These are phyloP conservation scores for Pelargonium fulgidum DNA, from an alignment of 441 rosid species.

Conservation along the genomic window DNA sequence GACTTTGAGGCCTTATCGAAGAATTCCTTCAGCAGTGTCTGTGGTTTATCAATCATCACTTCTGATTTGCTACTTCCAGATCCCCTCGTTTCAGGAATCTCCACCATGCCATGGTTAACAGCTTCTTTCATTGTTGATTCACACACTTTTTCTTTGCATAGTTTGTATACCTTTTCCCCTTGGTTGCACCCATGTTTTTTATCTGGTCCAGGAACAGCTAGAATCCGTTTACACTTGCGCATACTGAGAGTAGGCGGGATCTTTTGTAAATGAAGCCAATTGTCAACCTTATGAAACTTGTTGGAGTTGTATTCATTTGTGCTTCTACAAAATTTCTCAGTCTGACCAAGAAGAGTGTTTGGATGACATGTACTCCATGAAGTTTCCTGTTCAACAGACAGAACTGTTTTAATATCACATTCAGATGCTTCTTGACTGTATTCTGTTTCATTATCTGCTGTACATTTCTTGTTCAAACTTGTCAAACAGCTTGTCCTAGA, in stretches of 20 bases:
- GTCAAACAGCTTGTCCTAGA: conserved; percentile 49
- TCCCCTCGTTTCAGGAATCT: conserved; percentile 20
- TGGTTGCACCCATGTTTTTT: conserved; percentile 18
- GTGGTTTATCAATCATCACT: conserved; percentile 25
- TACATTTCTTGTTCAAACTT: conserved; percentile 30
- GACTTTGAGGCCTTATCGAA: conserved; percentile 31
- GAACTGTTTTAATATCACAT: conserved; percentile 38
- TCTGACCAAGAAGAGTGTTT: conserved; percentile 18
- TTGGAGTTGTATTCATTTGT: conserved; percentile 14
- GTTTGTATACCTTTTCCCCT: conserved; percentile 17
- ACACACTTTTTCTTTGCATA: conserved; percentile 1
- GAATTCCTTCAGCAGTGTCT: conserved; percentile 33
- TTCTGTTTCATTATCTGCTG: conserved; percentile 46
- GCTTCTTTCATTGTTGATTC: conserved; percentile 18
- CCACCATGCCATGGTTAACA: conserved; percentile 14
- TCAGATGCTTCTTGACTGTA: conserved; percentile 52
- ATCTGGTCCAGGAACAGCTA: conserved; percentile 25
- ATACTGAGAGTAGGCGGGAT: conserved; percentile 16
- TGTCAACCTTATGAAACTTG: conserved; percentile 35
- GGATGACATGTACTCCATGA: conserved; percentile 14
- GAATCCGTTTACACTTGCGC: conserved; percentile 27
- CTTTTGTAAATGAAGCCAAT: conserved; percentile 44
- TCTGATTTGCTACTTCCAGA: conserved; percentile 24
- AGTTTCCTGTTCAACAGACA: conserved; percentile 29
- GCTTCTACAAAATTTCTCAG: conserved; percentile 20